Evolutionary conservation across 257 asterid genomes (phyloP).

Genomic region (Eustoma russellianum): DNA sequence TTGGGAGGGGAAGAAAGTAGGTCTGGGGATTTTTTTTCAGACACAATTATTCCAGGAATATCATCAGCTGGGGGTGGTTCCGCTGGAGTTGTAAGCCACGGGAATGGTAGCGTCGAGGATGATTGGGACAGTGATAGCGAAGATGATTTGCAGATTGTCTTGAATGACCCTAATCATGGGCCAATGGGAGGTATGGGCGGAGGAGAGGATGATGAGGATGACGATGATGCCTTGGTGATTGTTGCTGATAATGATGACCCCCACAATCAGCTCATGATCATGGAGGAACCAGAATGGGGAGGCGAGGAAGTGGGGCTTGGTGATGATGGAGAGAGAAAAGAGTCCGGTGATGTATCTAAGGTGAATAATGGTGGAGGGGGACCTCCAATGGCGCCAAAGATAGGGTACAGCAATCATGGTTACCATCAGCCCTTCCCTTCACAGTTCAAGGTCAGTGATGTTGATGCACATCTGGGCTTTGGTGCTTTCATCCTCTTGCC

Average conservation of each 20-base stretch:
- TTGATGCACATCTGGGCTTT: constrained; percentile 32
- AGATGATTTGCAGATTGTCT: constrained; percentile 74
- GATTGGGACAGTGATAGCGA: constrained; percentile 67
- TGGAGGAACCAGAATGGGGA: constrained; percentile 71
- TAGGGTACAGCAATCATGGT: constrained; percentile 55
- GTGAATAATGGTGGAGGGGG: constrained; percentile 51
- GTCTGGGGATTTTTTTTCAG: constrained; percentile 5
- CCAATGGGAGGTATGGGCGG: constrained; percentile 40
- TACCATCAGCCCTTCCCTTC: constrained; percentile 68
- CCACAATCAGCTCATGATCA: constrained; percentile 33
- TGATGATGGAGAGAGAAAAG: constrained; percentile 74
- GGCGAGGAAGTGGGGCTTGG: constrained; percentile 48
- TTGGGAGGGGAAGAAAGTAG: constrained; percentile 11
- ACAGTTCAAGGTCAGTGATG: constrained; percentile 94
- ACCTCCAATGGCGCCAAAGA: constrained; percentile 45
- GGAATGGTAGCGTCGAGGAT: constrained; percentile 34
- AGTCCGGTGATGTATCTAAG: constrained; percentile 44
- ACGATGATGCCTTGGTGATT: constrained; percentile 68
- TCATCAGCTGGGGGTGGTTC: constrained; percentile 46
- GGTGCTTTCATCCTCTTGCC: constrained; percentile 41
- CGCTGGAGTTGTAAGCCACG: constrained; percentile 25
- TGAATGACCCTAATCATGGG: constrained; percentile 49
- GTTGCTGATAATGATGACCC: constrained; percentile 58
- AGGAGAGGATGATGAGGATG: constrained; percentile 47
- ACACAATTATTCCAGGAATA: constrained; percentile 40